Evolutionary conservation across 73 alveolate species (phyloP).

Genomic region (Tetrahymena malaccensis): DNA sequence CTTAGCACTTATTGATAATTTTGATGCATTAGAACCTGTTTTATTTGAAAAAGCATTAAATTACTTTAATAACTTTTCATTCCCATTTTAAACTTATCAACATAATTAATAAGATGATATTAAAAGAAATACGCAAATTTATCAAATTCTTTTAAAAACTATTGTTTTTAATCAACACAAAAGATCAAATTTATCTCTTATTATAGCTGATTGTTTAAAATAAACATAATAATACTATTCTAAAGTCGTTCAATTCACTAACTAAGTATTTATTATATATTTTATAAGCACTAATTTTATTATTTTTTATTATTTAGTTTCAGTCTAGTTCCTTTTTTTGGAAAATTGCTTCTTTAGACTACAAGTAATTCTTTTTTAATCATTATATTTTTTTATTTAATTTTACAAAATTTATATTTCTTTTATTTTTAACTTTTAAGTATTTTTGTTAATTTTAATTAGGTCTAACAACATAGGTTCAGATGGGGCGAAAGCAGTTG

Average conservation of each 20-base stretch:
- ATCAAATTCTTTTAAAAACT: neutral
- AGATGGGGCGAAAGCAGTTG: too few relatives aligned
- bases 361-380: too few relatives aligned
- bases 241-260: neutral
- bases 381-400: too few relatives aligned
- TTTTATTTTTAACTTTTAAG: too few relatives aligned
- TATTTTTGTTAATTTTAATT: too few relatives aligned
- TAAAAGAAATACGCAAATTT: neutral
- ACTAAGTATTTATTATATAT: neutral
- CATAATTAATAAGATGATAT: neutral
- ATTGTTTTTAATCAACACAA: neutral
- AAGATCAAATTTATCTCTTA: neutral
- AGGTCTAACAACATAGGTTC: too few relatives aligned
- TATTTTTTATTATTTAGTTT: too few relatives aligned
- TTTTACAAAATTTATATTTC: too few relatives aligned
- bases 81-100: neutral
- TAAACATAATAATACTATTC: neutral
- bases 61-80: neutral
- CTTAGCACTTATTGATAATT: neutral
- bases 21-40: neutral
- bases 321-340: too few relatives aligned
- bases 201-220: neutral
- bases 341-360: too few relatives aligned
- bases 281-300: too few relatives aligned
- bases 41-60: neutral